Percentiles rank a stretch among this genome's conserved stretches.
These are phyloP conservation scores for Eucalyptus grandis DNA, from an alignment of 345 rosid genomes.

Conservation along the genomic window DNA sequence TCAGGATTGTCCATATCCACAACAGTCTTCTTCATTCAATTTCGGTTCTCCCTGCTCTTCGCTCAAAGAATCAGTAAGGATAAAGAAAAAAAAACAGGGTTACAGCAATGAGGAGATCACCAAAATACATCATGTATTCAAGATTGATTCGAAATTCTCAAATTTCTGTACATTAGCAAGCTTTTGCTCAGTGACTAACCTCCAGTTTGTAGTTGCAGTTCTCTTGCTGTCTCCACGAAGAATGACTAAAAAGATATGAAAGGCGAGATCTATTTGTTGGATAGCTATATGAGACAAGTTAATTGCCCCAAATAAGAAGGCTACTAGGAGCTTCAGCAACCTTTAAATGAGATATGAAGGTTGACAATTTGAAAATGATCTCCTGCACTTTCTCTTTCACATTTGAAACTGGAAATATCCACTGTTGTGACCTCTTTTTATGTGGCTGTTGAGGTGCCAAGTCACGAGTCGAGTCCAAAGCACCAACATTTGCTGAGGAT, in stretches of 20 bases:
- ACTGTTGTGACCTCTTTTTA: background rate
- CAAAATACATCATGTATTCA: background rate
- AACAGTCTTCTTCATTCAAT: background rate
- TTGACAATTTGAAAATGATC: background rate
- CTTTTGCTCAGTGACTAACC: background rate
- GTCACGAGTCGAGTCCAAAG: background rate
- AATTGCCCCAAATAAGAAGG: background rate
- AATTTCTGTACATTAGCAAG: background rate
- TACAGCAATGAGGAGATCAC: background rate
- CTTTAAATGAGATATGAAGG: background rate
- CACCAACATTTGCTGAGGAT: background rate
- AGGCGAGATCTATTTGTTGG: background rate
- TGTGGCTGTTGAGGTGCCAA: background rate
- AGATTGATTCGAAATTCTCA: background rate
- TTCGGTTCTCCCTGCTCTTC: background rate
- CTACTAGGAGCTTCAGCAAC: background rate
- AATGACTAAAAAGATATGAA: background rate
- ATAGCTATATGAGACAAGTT: background rate
- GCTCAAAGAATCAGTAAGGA: background rate
- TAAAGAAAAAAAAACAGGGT: background rate
- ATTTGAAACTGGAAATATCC: background rate
- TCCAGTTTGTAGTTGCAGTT: background rate
- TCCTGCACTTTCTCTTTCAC: background rate
- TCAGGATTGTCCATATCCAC: background rate
- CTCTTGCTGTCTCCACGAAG: constrained; percentile 6